Conservation (phyloP, 169 alveolate species). For the Theileria luwenshuni region DNA sequence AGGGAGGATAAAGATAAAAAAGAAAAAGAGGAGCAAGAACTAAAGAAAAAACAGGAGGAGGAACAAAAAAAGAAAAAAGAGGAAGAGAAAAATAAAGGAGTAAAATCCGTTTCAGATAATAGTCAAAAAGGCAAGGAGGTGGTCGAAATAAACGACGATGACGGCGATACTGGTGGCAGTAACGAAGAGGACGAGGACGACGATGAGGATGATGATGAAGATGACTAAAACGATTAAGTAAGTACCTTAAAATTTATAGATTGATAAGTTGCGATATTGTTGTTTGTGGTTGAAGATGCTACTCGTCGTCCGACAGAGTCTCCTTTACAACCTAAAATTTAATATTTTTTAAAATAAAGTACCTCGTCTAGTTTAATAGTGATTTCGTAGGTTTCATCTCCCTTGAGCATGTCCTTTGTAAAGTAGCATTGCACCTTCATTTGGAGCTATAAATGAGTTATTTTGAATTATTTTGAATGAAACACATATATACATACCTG, state of each 20-base stretch:
- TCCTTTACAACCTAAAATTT: slow-evolving; percentile 39
- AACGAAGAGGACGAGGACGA: slow-evolving; percentile 21
- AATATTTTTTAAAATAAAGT: neutral
- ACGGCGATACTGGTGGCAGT: slow-evolving; percentile 5
- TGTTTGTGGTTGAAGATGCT: neutral
- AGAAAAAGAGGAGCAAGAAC: slow-evolving; percentile 15
- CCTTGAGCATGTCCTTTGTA: slow-evolving; percentile 79
- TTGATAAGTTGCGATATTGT: neutral
- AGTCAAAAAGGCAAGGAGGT: too few relatives aligned
- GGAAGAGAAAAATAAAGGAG: slow-evolving; percentile 6
- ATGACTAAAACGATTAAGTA: slow-evolving; percentile 4
- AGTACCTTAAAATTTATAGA: neutral
- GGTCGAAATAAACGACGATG: too few relatives aligned
- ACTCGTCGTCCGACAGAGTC: slow-evolving; percentile 40
- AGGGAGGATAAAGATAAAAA: neutral
- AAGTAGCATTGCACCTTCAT: slow-evolving; percentile 76
- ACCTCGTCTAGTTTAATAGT: slow-evolving; percentile 75
- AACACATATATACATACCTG: slow-evolving; percentile 56
- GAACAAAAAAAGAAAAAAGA: slow-evolving; percentile 5
- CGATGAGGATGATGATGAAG: slow-evolving; percentile 18
- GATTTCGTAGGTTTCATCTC: slow-evolving; percentile 73
- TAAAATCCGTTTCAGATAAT: too few relatives aligned
- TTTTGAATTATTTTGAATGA: neutral
- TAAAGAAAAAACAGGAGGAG: neutral
- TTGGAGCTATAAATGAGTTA: slow-evolving; percentile 57